A percentile compares a stretch with the other conserved stretches of the same genome.
Conservation (phyloP, 139 green algal species). For the Chlamydomonas sp. region DNA sequence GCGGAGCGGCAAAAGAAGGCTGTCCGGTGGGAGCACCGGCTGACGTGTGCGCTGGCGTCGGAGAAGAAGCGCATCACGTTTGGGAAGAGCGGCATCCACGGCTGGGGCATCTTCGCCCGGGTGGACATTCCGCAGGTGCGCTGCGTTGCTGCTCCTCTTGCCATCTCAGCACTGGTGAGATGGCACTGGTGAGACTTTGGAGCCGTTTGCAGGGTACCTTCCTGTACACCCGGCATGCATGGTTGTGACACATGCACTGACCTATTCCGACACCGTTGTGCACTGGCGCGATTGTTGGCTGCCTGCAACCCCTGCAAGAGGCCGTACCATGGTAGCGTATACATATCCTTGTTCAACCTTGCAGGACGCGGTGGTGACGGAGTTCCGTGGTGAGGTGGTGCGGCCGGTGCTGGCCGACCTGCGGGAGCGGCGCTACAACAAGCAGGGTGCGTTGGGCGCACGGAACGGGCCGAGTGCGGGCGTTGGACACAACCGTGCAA, state of each 20-base stretch:
- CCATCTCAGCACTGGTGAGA: too few species aligned
- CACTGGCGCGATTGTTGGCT: too few species aligned
- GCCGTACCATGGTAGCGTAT: too few species aligned
- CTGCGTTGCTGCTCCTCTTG: too few species aligned
- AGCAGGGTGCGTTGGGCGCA: background rate
- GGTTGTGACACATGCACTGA: constrained; percentile 20
- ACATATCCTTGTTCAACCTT: constrained; percentile 58
- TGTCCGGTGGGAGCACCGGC: constrained; percentile 55
- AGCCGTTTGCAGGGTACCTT: too few species aligned
- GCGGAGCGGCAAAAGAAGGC: constrained; percentile 40
- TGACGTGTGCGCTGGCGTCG: constrained; percentile 34
- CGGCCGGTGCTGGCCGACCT: constrained; percentile 71
- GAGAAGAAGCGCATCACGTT: constrained; percentile 81
- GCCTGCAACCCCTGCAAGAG: too few species aligned
- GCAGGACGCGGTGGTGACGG: constrained; percentile 86
- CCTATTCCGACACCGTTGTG: constrained; percentile 38
- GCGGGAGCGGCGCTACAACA: constrained; percentile 79
- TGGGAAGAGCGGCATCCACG: constrained; percentile 90
- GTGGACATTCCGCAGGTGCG: constrained; percentile 65
- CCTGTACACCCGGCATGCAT: too few species aligned
- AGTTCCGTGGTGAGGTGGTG: constrained; percentile 89
- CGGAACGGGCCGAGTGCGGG: too few species aligned
- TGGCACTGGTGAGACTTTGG: too few species aligned
- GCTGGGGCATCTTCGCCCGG: constrained; percentile 89
- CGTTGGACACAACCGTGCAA: too few species aligned